Base-by-base conservation (phyloP, 345 rosid genomes). In the Hibiscus trionum region DNA sequence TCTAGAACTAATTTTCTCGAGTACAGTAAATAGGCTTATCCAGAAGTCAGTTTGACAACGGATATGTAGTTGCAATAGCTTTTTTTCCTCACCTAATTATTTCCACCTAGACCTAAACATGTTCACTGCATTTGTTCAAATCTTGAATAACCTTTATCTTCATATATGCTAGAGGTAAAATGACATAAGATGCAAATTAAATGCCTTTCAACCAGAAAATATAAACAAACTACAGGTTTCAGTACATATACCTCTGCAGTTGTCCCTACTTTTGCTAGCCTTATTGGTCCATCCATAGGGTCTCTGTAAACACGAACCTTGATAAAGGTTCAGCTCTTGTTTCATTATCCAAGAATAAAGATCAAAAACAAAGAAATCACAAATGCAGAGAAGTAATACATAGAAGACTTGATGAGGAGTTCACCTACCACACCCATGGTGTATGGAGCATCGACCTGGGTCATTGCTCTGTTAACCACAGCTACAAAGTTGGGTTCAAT, bases 371-470 rank as follows among this genome's bases (percentile, higher is more conserved):
- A 81, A 31, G 42, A 74, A 58, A 49, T 2, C 27, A 35, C 4
- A 50, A 33, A 60, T 12, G 35, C 21, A 14, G 15, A 63, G 26
- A 62, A 73, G 6, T 12, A 67, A 50, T 69, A 46, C 26, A 61
- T 26, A 72, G 16, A 69, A 75, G 58, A 37, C 26, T 33, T 56
- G 27, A 62, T 35, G 7, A 39, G 12, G 49, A 73, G 62, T 84
- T 74, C 73, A 86, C 97, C 71, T 80, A 95, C 99, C 88, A 95
- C 99, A 72, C 96, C 98, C 33, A 95, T 88, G 11, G 86, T 95
- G 76, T 65, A 88, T 57, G 96, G 96, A 76, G 93, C 87, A 61
- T 85, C 83, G 82, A 72, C 81, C 81, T 88, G 97, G 73, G 72
- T 83, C 82, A 90, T 75, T 66, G 93, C 97, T 81, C 93, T 92